These are phyloP conservation scores for Mariannaea sp. DNA, from an alignment of 2,329 filamentous ascomycete species.

Conservation along the genomic window DNA sequence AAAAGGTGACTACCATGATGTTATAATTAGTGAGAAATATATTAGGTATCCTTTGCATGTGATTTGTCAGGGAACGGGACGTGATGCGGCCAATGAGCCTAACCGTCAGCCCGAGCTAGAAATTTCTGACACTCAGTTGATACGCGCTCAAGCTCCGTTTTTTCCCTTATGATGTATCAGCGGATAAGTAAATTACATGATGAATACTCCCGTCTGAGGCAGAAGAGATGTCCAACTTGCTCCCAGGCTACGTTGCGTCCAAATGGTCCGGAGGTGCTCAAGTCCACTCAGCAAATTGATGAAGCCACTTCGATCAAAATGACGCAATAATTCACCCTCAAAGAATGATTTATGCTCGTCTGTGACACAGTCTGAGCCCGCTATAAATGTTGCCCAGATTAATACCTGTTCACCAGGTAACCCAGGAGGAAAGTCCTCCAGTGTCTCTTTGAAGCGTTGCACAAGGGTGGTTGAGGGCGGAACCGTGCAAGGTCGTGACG, in stretches of 20 bases:
- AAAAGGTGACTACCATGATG: no score
- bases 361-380: conserved; percentile 20
- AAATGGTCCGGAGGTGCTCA: conserved; percentile 18
- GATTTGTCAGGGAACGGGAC: no score
- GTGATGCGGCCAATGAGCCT: no score
- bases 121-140: no score
- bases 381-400: conserved; percentile 29
- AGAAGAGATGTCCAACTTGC: conserved; percentile 24
- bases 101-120: no score
- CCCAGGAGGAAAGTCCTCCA: conserved; percentile 18
- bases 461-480: conserved; percentile 14
- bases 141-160: no score
- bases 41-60: no score
- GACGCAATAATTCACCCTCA: conserved; percentile 9
- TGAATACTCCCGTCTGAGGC: conserved; percentile 15
- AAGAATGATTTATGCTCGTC: conserved; percentile 27
- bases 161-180: no score
- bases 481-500: neutral
- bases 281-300: conserved; percentile 19
- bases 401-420: conserved; percentile 24
- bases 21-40: no score
- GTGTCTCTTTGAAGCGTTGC: conserved; percentile 23
- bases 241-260: conserved; percentile 6
- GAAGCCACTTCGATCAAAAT: conserved; percentile 22
- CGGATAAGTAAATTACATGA: no score